Base-by-base conservation (phyloP, 495 filamentous ascomycete genomes). In the Penicillium diatomitis region DNA sequence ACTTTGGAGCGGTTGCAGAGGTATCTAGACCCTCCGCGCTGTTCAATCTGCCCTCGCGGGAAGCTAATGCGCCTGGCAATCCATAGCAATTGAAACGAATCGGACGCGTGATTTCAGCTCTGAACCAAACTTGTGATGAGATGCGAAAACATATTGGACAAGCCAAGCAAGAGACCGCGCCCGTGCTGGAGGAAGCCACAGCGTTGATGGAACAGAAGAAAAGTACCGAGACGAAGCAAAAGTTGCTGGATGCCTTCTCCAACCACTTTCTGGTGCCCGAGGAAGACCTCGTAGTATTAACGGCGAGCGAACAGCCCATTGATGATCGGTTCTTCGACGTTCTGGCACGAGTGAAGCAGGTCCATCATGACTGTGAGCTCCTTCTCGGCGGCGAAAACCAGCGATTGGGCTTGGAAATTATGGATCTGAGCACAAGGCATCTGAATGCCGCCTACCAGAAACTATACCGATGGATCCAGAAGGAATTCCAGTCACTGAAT, bases 361-460 rank as follows among this genome's bases (percentile, higher is more conserved):
- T 97, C 44, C 85, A 90, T 58, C 77, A 80, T 29, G 91, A 97
- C 55, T 95, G 88, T 59, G 82, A 95, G 55, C 76, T 92, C 9
- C 74, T 99, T 3, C 77, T 99, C 0, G 90, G 90, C 11, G 87
- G 86, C 12, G 91, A 96, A 63, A 87, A 90, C 57, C 89, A 98
- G 68, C 80, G 81, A 38, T 68, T 96, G 7, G 88, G 87, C 4
- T 67, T 88, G 6, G 90, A 97, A 56, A 79, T 97, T 20, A 90
- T 97, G 81, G 92, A 96, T 46, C 79, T 89, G 66, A 88, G 83
- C 48, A 86, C 88, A 8, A 83, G 84, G 47, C 80, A 87, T 36
- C 77, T 99, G n/a, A 92, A 95, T 62, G 77, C 76, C 8, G 91
- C 86, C 8, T 97, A 94, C 60, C 91, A 97, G 65, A 97, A 96